Evolutionary conservation across 805 yeast species (phyloP).

Genomic region (Kodamaea laetipori): DNA sequence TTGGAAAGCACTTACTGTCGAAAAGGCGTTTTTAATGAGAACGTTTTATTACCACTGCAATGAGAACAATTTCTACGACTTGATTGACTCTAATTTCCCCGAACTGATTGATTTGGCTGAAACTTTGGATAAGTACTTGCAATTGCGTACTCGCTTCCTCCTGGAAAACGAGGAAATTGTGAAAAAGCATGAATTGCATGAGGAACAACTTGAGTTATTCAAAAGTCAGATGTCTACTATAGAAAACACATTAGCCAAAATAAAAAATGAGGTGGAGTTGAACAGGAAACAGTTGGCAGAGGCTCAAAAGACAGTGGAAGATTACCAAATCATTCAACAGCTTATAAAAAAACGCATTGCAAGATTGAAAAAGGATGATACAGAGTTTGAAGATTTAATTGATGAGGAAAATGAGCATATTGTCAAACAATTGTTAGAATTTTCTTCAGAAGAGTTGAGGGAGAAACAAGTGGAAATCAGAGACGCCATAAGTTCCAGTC

Average conservation of each 20-base stretch:
- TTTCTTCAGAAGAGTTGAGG: slow-evolving; percentile 16
- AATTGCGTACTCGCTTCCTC: slow-evolving; percentile 39
- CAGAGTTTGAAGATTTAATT: slow-evolving; percentile 21
- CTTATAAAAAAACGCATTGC: slow-evolving; percentile 17
- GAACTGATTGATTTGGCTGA: slow-evolving; percentile 74
- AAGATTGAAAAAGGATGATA: slow-evolving; percentile 20
- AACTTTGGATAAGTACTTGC: slow-evolving; percentile 56
- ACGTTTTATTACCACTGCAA: slow-evolving; percentile 66
- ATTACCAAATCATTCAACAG: slow-evolving; percentile 18
- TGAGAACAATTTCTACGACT: slow-evolving; percentile 50
- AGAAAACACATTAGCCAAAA: slow-evolving; percentile 20
- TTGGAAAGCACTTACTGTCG: slow-evolving; percentile 74
- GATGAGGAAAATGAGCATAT: slow-evolving; percentile 19
- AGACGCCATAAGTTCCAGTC: slow-evolving; percentile 10
- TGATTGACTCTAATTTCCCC: slow-evolving; percentile 71
- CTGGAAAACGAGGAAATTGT: slow-evolving; percentile 25
- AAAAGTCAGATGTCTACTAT: slow-evolving; percentile 20
- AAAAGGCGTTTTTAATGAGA: slow-evolving; percentile 70
- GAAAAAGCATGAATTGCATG: slow-evolving; percentile 20
- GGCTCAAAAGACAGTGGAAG: slow-evolving; percentile 13
- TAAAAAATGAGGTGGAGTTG: slow-evolving; percentile 24
- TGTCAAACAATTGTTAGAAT: slow-evolving; percentile 15
- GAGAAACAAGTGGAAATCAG: slow-evolving; percentile 15
- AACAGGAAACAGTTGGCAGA: slow-evolving; percentile 16
- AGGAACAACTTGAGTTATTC: slow-evolving; percentile 18